Evolutionary conservation across 148 eudicot genomes (phyloP), one percentile per base, ranked within the genome.

Genomic region (Chenopodium suecicum): DNA sequence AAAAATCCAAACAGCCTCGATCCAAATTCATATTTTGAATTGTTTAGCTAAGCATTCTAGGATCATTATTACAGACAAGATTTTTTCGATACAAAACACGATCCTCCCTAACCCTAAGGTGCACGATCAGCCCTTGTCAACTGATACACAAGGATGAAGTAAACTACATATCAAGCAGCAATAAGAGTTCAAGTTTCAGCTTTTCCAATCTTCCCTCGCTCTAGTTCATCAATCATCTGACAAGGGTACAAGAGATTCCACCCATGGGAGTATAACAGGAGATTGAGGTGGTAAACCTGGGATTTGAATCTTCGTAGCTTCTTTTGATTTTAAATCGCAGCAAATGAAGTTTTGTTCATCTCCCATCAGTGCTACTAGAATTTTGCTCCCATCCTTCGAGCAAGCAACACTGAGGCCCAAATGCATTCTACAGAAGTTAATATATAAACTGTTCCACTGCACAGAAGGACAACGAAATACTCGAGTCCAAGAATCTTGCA

Each of bases 231-330:
- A 56, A 12, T 56, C 20, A 17, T 56, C 20, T 56, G 31, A 44
- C 27, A 77, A 2, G 23, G 73, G 41, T 8, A 70, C 73, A 27
- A 70, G 73, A 37, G 73, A 70, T 70, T 70, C 73, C 16, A 70
- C 37, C 73, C 73, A 70, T 14, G 47, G 73, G 32, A 13, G 41
- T 68, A 68, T 29, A 66, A 84, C 60, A 13, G 19, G 20, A 4
- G 16, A 56, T 56, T 4, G 17, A 56, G 1, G 4, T 1, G 31
- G 70, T 10, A 67, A 31, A 10, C 70, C 70, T 67, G 31, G 34
- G n/a, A 67, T 67, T 25, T 67, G 37, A 9, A 67, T 23, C 34
- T 25, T 67, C 6, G 19, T 67, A 27, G 70, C 70, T 67, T 67
- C 32, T 23, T 67, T 25, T 1, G 70, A 25, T 25, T 67, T 34